phyloP scores from a whole-genome alignment of 768 basidiomycete genomes.

The Tulasnella sp. region DNA sequence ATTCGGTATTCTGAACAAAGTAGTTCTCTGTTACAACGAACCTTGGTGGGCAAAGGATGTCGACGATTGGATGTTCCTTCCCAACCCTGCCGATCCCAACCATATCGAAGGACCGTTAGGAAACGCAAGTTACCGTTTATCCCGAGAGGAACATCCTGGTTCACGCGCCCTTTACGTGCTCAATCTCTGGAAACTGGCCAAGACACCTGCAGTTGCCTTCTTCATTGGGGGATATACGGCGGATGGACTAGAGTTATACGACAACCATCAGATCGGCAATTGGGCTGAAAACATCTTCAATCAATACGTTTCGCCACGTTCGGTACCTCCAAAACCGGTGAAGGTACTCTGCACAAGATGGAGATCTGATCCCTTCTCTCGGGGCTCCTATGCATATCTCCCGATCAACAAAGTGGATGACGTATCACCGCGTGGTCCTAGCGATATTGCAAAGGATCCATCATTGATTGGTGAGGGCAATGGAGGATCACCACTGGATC shows the following conservation, averaged over 20 bases:
- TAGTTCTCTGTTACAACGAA: constrained; percentile 10
- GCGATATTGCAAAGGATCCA: too few species aligned
- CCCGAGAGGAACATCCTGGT: neutral
- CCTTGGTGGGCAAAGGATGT: constrained; percentile 13
- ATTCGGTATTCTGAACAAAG: constrained; percentile 16
- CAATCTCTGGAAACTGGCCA: constrained; percentile 13
- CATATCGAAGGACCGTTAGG: neutral
- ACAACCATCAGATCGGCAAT: constrained; percentile 6
- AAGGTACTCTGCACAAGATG: constrained; percentile 14
- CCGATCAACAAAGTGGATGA: constrained; percentile 2
- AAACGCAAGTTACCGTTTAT: too few species aligned
- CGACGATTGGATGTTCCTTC: constrained; percentile 3
- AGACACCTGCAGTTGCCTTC: constrained; percentile 1
- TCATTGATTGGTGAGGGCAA: too few species aligned
- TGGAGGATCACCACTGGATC: constrained; percentile 16
- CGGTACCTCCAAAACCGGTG: constrained; percentile 5
- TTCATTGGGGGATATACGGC: constrained; percentile 13
- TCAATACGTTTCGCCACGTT: constrained; percentile 4
- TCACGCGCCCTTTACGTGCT: constrained; percentile 3
- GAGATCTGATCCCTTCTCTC: constrained; percentile 11
- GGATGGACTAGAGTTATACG: constrained; percentile 11
- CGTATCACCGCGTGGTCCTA: neutral
- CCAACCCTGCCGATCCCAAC: constrained; percentile 4
- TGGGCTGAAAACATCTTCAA: constrained; percentile 7
- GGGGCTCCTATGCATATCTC: constrained; percentile 14